Percentiles rank a stretch among this genome's conserved stretches.
phyloP scores from a whole-genome alignment of 805 yeast genomes.

The Crinitomyces ghanaensis region DNA sequence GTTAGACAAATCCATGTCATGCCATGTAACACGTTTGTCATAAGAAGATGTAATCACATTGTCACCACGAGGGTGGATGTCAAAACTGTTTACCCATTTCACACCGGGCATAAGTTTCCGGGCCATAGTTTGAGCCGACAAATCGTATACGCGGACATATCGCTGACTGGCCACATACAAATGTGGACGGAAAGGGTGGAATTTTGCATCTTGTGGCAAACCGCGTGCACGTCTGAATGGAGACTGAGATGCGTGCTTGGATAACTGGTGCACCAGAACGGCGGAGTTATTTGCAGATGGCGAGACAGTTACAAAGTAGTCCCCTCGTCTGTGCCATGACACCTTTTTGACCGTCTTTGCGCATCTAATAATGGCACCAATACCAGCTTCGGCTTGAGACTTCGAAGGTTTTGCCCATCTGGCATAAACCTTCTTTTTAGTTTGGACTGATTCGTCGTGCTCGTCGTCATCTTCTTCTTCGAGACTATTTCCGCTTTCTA shows the following conservation, averaged over 20 bases:
- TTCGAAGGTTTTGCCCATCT: conserved; percentile 76
- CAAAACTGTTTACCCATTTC: conserved; percentile 83
- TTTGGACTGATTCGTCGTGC: conserved; percentile 21
- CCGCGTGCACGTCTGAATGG: conserved; percentile 93
- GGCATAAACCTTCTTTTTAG: conserved; percentile 39
- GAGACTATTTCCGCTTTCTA: conserved; percentile 22
- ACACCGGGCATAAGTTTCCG: conserved; percentile 92
- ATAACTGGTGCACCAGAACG: conserved; percentile 86
- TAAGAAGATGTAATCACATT: conserved; percentile 84
- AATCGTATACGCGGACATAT: conserved; percentile 80
- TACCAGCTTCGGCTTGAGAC: conserved; percentile 50
- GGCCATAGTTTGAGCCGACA: conserved; percentile 70
- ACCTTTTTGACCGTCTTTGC: conserved; percentile 59
- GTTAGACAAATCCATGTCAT: conserved; percentile 76
- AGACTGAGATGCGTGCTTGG: conserved; percentile 89
- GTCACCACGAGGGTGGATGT: conserved; percentile 94
- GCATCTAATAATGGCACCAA: conserved; percentile 60
- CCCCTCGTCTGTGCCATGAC: conserved; percentile 96
- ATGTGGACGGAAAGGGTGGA: conserved; percentile 94
- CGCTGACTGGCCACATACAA: conserved; percentile 90
- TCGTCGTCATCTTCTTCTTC: conserved; percentile 28
- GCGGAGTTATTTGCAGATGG: conserved; percentile 84
- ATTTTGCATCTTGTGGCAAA: conserved; percentile 87
- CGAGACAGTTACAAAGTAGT: conserved; percentile 92
- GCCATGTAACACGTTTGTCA: conserved; percentile 95